phyloP scores from a whole-genome alignment of 805 yeast species.

The Starmerella geochares region DNA sequence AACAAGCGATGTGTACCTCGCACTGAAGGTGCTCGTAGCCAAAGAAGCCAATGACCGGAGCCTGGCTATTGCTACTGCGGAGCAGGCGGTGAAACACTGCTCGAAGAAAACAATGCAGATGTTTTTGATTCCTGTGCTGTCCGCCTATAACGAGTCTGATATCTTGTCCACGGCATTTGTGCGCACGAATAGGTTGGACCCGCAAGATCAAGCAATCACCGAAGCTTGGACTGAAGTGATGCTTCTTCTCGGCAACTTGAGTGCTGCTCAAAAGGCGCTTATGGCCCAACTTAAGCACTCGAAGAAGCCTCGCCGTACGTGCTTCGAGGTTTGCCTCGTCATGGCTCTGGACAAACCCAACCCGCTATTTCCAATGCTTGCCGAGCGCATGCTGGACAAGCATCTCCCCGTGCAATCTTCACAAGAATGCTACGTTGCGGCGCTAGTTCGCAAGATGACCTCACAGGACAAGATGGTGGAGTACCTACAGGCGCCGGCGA shows the following conservation, averaged over 20 bases:
- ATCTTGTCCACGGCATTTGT: slow-evolving; percentile 27
- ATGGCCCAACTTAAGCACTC: slow-evolving; percentile 25
- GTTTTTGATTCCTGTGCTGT: slow-evolving; percentile 28
- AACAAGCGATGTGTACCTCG: slow-evolving; percentile 40
- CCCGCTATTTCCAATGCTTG: slow-evolving; percentile 49
- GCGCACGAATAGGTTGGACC: slow-evolving; percentile 20
- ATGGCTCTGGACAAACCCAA: slow-evolving; percentile 42
- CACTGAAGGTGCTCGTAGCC: slow-evolving; percentile 20
- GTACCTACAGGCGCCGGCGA: slow-evolving; percentile 22
- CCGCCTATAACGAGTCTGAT: slow-evolving; percentile 27
- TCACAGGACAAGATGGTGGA: slow-evolving; percentile 34
- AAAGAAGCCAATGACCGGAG: slow-evolving; percentile 10
- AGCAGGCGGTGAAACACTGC: slow-evolving; percentile 13
- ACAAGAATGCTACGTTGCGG: slow-evolving; percentile 58
- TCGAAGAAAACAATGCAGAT: slow-evolving; percentile 16
- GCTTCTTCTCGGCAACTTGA: slow-evolving; percentile 19
- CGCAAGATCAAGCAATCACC: slow-evolving; percentile 21
- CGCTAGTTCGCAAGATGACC: slow-evolving; percentile 39
- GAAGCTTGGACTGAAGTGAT: slow-evolving; percentile 23
- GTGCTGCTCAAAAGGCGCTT: slow-evolving; percentile 23
- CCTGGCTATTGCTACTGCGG: slow-evolving; percentile 15
- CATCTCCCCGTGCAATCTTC: slow-evolving; percentile 44
- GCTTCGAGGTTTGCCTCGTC: slow-evolving; percentile 35
- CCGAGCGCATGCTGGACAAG: slow-evolving; percentile 46
- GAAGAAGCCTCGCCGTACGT: slow-evolving; percentile 20